Evolutionary conservation across 345 rosid genomes (phyloP), one percentile per base, ranked within the genome.

Genomic region (Citrus reticulata): DNA sequence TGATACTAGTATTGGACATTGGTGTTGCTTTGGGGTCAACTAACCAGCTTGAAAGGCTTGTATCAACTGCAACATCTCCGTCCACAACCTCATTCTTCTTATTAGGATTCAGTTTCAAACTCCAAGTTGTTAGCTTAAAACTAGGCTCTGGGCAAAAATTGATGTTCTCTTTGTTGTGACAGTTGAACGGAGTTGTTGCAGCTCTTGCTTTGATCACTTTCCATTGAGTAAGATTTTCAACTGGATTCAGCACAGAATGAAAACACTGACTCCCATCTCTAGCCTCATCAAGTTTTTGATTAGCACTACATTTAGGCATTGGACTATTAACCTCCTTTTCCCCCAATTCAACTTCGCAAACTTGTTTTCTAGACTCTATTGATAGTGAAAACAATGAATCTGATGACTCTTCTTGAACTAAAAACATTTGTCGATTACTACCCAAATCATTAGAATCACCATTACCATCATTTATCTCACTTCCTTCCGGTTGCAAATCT

Each of bases 41-140:
- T 81, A 91, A 80, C 95, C 95, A 91, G 81, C 85, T 88, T 7
- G 93, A 91, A 54, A 91, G 89, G 79, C 93, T 90, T 27, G 90
- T 85, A 68, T 91, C 92, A 75, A 88, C 92, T 32, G 88, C 84
- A n/a, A 80, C 61, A 74, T 83, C 91, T 54, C 80, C 84, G 69
- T 74, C 65, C 30, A 63, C 62, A 61, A 27, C 40, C 80, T 74
- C 82, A 40, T 9, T 40, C 72, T 77, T 84, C 37, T 27, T 54
- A 2, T 75, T 64, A n/a, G 61, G 62, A 70, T 74, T 9, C 55
- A 55, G 9, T 62, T 73, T 67, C 25, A 65, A 59, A 46, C 16
- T 46, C 51, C 4, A 16, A 11, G 51, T 3, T 46, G 51, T 11
- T 3, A 55, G 19, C 83, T 74, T 68, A 25, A 83, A 72, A 66